These are phyloP conservation scores for Dittrichia graveolens DNA, from an alignment of 129 eudicot species.

Conservation along the genomic window DNA sequence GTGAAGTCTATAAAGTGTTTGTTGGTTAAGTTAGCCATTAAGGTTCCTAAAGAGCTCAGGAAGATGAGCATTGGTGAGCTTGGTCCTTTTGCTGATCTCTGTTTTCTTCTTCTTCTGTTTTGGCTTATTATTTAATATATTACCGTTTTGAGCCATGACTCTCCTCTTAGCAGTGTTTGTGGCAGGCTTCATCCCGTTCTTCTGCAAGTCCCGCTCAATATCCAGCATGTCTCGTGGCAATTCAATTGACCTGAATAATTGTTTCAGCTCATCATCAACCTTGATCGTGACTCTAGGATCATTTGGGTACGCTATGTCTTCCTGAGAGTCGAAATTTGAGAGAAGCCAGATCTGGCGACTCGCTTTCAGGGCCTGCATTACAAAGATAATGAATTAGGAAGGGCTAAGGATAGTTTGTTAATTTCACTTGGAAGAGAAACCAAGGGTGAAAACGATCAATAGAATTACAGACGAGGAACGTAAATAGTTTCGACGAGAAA, in stretches of 20 bases:
- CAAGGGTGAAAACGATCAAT: no score
- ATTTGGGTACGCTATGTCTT: slow-evolving; percentile 84
- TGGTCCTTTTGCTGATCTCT: slow-evolving; percentile 79
- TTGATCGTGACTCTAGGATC: slow-evolving; percentile 63
- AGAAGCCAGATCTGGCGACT: slow-evolving; percentile 72
- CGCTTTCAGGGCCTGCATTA: slow-evolving; percentile 59
- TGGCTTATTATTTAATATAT: slow-evolving; percentile 45
- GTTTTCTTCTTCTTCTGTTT: slow-evolving; percentile 65
- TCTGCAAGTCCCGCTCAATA: slow-evolving; percentile 77
- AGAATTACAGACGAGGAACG: no score
- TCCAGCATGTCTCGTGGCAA: slow-evolving; percentile 81
- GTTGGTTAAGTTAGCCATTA: slow-evolving; percentile 20
- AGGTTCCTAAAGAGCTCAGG: slow-evolving; percentile 74
- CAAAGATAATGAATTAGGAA: background rate
- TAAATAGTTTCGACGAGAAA: no score
- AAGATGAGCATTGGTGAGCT: slow-evolving; percentile 84
- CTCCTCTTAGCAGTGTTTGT: slow-evolving; percentile 89
- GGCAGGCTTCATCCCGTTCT: slow-evolving; percentile 89
- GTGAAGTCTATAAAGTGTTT: no score
- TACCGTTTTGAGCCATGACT: slow-evolving; percentile 69
- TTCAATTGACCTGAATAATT: slow-evolving; percentile 56
- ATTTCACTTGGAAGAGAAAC: no score
- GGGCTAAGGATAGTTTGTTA: no score
- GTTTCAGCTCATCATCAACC: slow-evolving; percentile 72
- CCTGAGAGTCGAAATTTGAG: slow-evolving; percentile 75